Evolutionary conservation across 345 rosid genomes (phyloP), one percentile per base, ranked within the genome.

Genomic region (Salix brachista): DNA sequence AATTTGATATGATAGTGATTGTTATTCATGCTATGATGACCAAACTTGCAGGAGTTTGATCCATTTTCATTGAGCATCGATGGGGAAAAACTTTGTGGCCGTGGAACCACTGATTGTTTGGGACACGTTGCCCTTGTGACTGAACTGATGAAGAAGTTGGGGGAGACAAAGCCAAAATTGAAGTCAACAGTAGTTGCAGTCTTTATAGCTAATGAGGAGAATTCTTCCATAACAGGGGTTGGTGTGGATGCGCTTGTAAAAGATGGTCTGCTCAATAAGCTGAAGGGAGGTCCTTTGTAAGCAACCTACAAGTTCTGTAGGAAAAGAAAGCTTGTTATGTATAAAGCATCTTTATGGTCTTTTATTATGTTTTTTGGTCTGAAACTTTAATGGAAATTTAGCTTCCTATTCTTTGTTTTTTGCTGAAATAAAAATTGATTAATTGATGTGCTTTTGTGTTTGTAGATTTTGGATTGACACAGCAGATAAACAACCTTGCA

Each of bases 51-150:
- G 99, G 97, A 94, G 18, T 96, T 96, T 86, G 94, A 96, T 91
- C 97, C 99, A 60, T 94, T 94, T 77, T 81, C 95, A 9, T 39
- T 96, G 85, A 88, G 92, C 84, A 88, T 92, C 21, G 93, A 94
- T 25, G 97, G 97, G 16, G 99, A 96, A 78, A 90, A 91, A 79
- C 98, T 96, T 67, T 77, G 91, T 64, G 98, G 97, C 28, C 95
- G 99, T 72, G 98, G 98, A 77, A 96, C 99, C 14, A 96, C 98
- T 10, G 99, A 96, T 85, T 96, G 99, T 85, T 84, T 94, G 89
- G 99, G 98, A 67, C 97, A 96, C 42, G 99, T 96, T 82, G 95
- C 92, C 48, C 91, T 96, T 65, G 95, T 92, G 70, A 80, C 98
- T 17, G 92, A 94, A 77, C 90, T 96, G 11, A 94, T 96, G 99